Evolutionary conservation across 805 yeast genomes (phyloP), one percentile per base, ranked within the genome.

Genomic region (Pichia pseudocactophila): DNA sequence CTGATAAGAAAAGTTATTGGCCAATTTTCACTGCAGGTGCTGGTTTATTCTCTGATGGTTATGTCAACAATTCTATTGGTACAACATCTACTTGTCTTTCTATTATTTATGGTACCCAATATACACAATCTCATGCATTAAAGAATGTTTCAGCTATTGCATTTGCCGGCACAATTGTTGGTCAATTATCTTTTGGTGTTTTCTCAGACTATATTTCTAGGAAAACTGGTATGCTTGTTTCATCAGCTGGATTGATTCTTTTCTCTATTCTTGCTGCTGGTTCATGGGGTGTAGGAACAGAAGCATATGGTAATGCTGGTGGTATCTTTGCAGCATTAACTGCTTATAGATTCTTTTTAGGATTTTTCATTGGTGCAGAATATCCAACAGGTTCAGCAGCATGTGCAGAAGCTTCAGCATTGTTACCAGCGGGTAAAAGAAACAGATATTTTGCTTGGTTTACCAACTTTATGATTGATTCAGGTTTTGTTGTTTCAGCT

Each of bases 351-450:
- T 85, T 85, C 62, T 80, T 89, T 63, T 66, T 89, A 40, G 97
- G 97, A 64, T 69, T 86, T 50, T 94, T 89, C 54, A 84, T 90
- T 53, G 97, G 97, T 54, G 89, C 94, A 39, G 97, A 89, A 64
- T 89, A 89, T 58, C 96, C 96, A 37, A 82, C 94, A 12, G 89
- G 96, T 36, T 82, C 95, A 8, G 90, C 89, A 16, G 94, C 95
- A 30, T 86, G 94, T 52, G 88, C 96, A 25, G 97, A 89, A 63
- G 92, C 94, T 32, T 78, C 94, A 36, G 79, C 83, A 43, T 65
- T 76, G 48, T 66, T 88, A 52, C 84, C 89, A 15, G 71, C 77
- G n/a, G 95, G 95, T 44, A 71, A 73, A 46, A 81, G 97, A 68
- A 87, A 89, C 66, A 73, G 96, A 60, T 88, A 82, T 70, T 88